Evolutionary conservation across 2,329 filamentous ascomycete species (phyloP).

Genomic region (Diaporthe citriasiana): DNA sequence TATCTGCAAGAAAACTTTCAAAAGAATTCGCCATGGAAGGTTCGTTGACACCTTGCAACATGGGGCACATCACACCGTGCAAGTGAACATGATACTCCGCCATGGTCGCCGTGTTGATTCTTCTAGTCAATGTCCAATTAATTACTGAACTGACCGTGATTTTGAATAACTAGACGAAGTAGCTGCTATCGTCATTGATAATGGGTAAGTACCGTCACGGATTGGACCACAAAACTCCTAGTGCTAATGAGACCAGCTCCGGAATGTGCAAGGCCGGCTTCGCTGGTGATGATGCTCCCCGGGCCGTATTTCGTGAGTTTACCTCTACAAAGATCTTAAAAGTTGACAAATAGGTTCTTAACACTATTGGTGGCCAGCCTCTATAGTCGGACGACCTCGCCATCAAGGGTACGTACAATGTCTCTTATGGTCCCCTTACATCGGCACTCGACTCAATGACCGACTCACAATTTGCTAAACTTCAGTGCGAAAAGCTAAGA

Average conservation of each 20-base stretch:
- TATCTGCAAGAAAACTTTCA: not conserved
- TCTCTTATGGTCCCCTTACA: slow-evolving; percentile 51
- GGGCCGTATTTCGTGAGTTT: slow-evolving; percentile 99
- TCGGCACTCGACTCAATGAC: not conserved
- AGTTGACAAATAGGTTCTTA: slow-evolving; percentile 26
- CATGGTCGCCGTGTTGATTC: not conserved
- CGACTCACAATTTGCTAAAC: not conserved
- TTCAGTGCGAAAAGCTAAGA: rapidly evolving
- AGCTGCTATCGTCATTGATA: slow-evolving; percentile 99
- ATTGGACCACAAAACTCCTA: slow-evolving; percentile 49
- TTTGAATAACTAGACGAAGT: slow-evolving; percentile 89
- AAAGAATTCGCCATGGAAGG: not conserved
- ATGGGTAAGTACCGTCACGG: slow-evolving; percentile 87
- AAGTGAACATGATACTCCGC: not conserved
- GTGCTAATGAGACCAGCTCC: slow-evolving; percentile 75
- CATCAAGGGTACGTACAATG: slow-evolving; percentile 99
- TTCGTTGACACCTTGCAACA: not conserved
- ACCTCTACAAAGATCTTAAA: slow-evolving; percentile 49
- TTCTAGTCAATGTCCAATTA: not conserved
- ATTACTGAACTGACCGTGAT: not conserved
- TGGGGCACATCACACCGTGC: not conserved
- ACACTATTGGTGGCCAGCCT: slow-evolving; percentile 72
- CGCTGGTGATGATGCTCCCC: slow-evolving; percentile 99
- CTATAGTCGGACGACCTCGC: slow-evolving; percentile 99
- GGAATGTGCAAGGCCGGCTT: slow-evolving; percentile 99